Percentiles rank a stretch among this genome's conserved stretches.
phyloP scores from a whole-genome alignment of 2,329 filamentous ascomycete genomes.

The Fusarium pseudoanthophilum region DNA sequence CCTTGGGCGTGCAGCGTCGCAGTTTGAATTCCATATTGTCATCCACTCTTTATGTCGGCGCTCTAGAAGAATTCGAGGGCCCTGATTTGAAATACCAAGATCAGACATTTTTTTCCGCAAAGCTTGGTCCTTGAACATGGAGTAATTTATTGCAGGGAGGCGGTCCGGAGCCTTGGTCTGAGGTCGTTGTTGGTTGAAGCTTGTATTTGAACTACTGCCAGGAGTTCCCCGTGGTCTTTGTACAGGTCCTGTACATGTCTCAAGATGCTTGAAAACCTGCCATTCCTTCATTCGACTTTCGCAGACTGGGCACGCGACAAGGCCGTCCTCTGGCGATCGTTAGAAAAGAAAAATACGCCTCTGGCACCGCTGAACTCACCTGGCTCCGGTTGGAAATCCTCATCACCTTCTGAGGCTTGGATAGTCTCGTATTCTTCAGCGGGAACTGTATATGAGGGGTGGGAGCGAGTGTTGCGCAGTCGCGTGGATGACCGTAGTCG shows the following conservation, averaged over 20 bases:
- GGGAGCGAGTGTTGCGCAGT: slow-evolving; percentile 56
- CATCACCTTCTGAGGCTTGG: slow-evolving; percentile 44
- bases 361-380: slow-evolving; percentile 23
- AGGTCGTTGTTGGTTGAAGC: slow-evolving; percentile 40
- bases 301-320: slow-evolving; percentile 88
- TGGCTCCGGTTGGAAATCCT: slow-evolving; percentile 47
- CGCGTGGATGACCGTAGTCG: slow-evolving; percentile 64
- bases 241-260: slow-evolving; percentile 65
- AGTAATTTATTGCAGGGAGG: slow-evolving; percentile 85
- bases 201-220: slow-evolving; percentile 14
- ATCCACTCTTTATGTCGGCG: slow-evolving; percentile 91
- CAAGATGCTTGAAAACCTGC: slow-evolving; percentile 83
- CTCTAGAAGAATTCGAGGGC: slow-evolving; percentile 76
- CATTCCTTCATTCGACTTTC: slow-evolving; percentile 80
- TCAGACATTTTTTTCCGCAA: slow-evolving; percentile 85
- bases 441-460: slow-evolving; percentile 43
- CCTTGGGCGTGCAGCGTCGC: slow-evolving; percentile 81
- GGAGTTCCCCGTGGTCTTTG: slow-evolving; percentile 6
- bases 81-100: slow-evolving; percentile 78
- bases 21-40: slow-evolving; percentile 97
- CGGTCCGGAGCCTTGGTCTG: slow-evolving; percentile 64
- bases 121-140: slow-evolving; percentile 80
- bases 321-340: slow-evolving; percentile 69
- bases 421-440: slow-evolving; percentile 40
- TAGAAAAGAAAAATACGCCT: background rate